Evolutionary conservation across 2,329 filamentous ascomycete species (phyloP), one percentile per base, ranked within the genome.

Genomic region (Ophiocordyceps robertsii): DNA sequence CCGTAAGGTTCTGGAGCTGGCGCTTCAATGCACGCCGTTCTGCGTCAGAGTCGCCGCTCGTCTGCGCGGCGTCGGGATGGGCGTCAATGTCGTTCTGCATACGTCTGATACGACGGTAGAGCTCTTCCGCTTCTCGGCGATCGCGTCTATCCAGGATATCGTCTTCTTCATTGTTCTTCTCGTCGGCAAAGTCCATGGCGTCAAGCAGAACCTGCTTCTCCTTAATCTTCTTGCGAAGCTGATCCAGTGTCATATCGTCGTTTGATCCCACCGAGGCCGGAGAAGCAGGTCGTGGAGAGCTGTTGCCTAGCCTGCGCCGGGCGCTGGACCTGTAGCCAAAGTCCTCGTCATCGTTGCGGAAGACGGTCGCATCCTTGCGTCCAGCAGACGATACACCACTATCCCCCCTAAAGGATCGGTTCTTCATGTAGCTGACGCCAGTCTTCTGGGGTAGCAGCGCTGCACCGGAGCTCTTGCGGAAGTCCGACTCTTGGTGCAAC

Each of bases 371-470:
- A 65, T 98, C 92, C 61, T 96, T 96, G 39, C 89, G 83, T 32
- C 75, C 75, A 37, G 67, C 67, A 37, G 69, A 69, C 39, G 72
- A 65, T 2, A 73, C 73, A 31, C 71, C 72, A 27, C 72, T 72
- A 21, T 70, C 70, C 14, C 78, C 76, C 44, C 81, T 78, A 70
- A 98, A 94, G 0, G 92, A 98, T 53, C 94, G 90, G 43, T 78
- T 89, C 65, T 98, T 98, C 53, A 96, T 74, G 55, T 96, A 96
- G 65, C 90, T 96, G 16, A 98, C 89, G n/a, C 92, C 92, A 11
- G 92, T 96, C 65, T 87, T 89, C 59, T 96, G 92, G 4, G 92
- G 90, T 46, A 96, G 79, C 47, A 98, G 68, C 53, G 89, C 84
- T 9, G 90, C 90, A 4, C 92, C 90, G 2, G 86, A 87, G 48